Evolutionary conservation across 352 stramenopile species (phyloP).

Genomic region (Halophytophthora batemanensis): DNA sequence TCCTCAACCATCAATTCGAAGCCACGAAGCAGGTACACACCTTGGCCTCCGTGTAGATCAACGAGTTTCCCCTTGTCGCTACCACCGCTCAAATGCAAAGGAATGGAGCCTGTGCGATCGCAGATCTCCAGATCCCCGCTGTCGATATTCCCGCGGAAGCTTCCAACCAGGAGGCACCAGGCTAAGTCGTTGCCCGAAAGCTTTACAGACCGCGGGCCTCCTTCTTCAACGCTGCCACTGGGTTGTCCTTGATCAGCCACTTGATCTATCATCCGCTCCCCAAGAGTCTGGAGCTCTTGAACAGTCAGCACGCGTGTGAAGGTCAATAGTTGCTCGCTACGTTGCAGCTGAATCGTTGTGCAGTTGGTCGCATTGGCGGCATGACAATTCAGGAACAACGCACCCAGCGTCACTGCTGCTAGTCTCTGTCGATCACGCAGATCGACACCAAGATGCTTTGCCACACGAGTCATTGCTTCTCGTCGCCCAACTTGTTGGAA

Average conservation of each 20-base stretch:
- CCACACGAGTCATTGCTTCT: slow-evolving; percentile 25
- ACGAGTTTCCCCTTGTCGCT: neutral
- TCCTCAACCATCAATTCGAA: slow-evolving; percentile 36
- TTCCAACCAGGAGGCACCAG: slow-evolving; percentile 37
- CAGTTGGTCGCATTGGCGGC: slow-evolving; percentile 11
- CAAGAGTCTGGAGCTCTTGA: slow-evolving; percentile 20
- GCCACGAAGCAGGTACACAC: slow-evolving; percentile 27
- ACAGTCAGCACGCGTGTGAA: slow-evolving; percentile 19
- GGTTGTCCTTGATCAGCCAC: neutral
- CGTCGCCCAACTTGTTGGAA: slow-evolving; percentile 27
- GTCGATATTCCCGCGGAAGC: slow-evolving; percentile 30
- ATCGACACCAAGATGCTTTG: slow-evolving; percentile 12
- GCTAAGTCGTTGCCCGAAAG: slow-evolving; percentile 20
- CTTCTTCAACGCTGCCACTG: neutral
- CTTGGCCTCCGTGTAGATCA: slow-evolving; percentile 6
- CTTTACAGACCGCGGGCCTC: slow-evolving; percentile 3
- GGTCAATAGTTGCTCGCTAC: slow-evolving; percentile 12
- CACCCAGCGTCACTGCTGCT: slow-evolving; percentile 27
- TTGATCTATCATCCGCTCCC: slow-evolving; percentile 6
- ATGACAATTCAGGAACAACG: slow-evolving; percentile 38
- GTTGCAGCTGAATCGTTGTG: slow-evolving; percentile 7
- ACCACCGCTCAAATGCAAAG: slow-evolving; percentile 16
- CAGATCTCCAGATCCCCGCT: slow-evolving; percentile 38
- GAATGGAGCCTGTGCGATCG: slow-evolving; percentile 37
- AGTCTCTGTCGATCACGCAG: neutral